A percentile compares a stretch with the other conserved stretches of the same genome.
These are phyloP conservation scores for Maudiozyma turicensis DNA, from an alignment of 805 yeast species.

Conservation along the genomic window DNA sequence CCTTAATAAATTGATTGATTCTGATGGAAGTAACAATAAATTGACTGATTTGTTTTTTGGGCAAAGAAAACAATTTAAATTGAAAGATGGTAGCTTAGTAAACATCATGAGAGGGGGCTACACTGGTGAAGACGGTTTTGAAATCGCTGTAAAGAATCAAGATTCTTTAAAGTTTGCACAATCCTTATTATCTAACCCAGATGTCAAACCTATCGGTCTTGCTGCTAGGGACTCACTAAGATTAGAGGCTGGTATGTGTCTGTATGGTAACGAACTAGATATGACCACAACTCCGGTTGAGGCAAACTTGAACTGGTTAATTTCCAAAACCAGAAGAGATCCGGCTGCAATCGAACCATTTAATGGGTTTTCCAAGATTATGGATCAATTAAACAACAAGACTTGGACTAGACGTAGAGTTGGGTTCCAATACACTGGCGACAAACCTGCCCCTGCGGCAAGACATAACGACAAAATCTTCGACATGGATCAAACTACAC, in stretches of 20 bases:
- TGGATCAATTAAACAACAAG: slow-evolving; percentile 63
- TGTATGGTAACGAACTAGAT: slow-evolving; percentile 85
- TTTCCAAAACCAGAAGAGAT: slow-evolving; percentile 69
- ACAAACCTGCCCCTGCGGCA: slow-evolving; percentile 96
- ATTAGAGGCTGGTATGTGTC: slow-evolving; percentile 96
- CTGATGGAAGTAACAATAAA: slow-evolving; percentile 20
- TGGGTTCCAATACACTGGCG: slow-evolving; percentile 50
- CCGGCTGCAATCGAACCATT: slow-evolving; percentile 35
- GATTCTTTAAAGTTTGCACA: slow-evolving; percentile 54
- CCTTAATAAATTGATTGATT: slow-evolving; percentile 49
- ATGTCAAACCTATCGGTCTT: slow-evolving; percentile 79
- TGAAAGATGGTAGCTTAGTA: slow-evolving; percentile 34
- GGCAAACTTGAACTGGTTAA: slow-evolving; percentile 81
- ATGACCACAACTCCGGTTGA: slow-evolving; percentile 79
- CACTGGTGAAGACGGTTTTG: slow-evolving; percentile 98
- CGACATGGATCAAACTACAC: slow-evolving; percentile 45
- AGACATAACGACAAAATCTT: slow-evolving; percentile 67
- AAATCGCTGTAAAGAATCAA: slow-evolving; percentile 63
- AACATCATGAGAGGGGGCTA: slow-evolving; percentile 94
- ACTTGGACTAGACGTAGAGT: slow-evolving; percentile 51
- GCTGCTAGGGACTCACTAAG: slow-evolving; percentile 98
- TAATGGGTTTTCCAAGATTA: slow-evolving; percentile 67
- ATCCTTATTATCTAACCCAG: slow-evolving; percentile 43
- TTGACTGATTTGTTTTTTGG: slow-evolving; percentile 68
- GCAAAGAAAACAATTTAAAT: slow-evolving; percentile 34